Percentiles rank a stretch among this genome's conserved stretches.
These are phyloP conservation scores for Ceratobasidium sp. DNA, from an alignment of 1,284 basidiomycete species.

Conservation along the genomic window DNA sequence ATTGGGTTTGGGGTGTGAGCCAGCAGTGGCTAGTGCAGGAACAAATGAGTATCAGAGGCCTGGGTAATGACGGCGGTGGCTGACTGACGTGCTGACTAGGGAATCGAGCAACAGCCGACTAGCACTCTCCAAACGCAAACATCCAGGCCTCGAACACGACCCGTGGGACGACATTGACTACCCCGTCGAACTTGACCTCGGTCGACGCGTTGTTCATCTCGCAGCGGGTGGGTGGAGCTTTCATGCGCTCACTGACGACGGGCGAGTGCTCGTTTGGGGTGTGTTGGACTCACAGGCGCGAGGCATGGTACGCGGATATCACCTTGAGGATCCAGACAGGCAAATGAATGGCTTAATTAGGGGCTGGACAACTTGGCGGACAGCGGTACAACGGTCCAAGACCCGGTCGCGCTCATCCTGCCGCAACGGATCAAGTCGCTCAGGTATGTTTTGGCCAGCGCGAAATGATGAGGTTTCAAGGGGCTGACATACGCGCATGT, in stretches of 20 bases:
- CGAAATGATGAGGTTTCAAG: neutral
- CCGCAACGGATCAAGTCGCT: constrained; percentile 41
- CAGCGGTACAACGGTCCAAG: constrained; percentile 21
- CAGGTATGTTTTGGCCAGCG: constrained; percentile 45
- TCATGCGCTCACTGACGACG: constrained; percentile 76
- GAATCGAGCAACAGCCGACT: constrained; percentile 65
- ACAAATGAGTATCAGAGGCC: neutral
- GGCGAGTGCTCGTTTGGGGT: constrained; percentile 85
- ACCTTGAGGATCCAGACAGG: neutral
- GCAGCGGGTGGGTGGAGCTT: constrained; percentile 86
- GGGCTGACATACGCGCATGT: neutral
- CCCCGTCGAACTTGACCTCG: constrained; percentile 65
- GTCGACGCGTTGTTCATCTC: constrained; percentile 71
- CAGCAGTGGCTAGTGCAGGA: too few species aligned
- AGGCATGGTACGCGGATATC: neutral
- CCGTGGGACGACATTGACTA: constrained; percentile 61
- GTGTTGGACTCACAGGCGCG: constrained; percentile 42
- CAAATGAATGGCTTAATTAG: constrained; percentile 7
- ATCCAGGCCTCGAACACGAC: constrained; percentile 48
- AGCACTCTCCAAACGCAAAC: constrained; percentile 56
- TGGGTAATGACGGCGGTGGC: neutral
- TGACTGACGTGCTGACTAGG: constrained; percentile 52
- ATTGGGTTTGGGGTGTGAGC: too few species aligned
- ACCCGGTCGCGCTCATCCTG: constrained; percentile 33
- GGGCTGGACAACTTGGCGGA: constrained; percentile 27